These are phyloP conservation scores for Zymoseptoria passerinii DNA, from an alignment of 2,329 filamentous ascomycete genomes.

Conservation along the genomic window DNA sequence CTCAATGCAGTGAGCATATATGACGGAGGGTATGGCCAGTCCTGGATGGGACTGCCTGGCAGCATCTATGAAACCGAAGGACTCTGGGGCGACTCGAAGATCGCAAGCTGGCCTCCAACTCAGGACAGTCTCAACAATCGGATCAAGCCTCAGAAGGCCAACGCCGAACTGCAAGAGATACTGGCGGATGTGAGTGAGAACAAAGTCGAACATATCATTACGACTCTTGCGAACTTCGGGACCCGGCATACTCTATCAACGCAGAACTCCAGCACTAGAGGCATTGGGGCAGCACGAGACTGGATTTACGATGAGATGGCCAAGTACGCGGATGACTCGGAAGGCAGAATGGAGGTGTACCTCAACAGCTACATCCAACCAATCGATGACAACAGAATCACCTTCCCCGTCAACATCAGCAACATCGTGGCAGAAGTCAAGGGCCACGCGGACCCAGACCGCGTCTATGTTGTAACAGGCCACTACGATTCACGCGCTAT, in stretches of 20 bases:
- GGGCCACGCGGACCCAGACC: conserved; percentile 41
- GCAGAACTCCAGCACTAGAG: conserved; percentile 44
- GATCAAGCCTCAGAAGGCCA: conserved; percentile 35
- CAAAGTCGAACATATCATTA: conserved; percentile 44
- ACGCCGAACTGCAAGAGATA: conserved; percentile 34
- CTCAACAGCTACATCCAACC: conserved; percentile 46
- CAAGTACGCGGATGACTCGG: conserved; percentile 39
- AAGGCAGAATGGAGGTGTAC: conserved; percentile 45
- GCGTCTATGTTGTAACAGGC: conserved; percentile 48
- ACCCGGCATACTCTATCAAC: conserved; percentile 50
- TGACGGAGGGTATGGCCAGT: conserved; percentile 1
- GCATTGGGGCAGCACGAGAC: conserved; percentile 50
- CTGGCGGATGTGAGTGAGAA: conserved; percentile 34
- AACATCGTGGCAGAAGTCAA: conserved; percentile 47
- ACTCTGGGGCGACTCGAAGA: conserved; percentile 17
- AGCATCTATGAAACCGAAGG: conserved; percentile 16
- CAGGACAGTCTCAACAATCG: conserved; percentile 26
- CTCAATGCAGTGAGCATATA: not conserved
- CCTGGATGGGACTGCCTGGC: conserved; percentile 22
- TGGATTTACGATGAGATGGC: conserved; percentile 48
- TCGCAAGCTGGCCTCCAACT: conserved; percentile 35
- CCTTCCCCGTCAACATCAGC: conserved; percentile 45
- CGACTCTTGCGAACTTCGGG: conserved; percentile 48
- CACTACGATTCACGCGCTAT: conserved; percentile 49
- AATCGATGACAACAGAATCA: conserved; percentile 38